Base-by-base conservation (phyloP, 768 basidiomycete species). In the Russula ochroleuca region DNA sequence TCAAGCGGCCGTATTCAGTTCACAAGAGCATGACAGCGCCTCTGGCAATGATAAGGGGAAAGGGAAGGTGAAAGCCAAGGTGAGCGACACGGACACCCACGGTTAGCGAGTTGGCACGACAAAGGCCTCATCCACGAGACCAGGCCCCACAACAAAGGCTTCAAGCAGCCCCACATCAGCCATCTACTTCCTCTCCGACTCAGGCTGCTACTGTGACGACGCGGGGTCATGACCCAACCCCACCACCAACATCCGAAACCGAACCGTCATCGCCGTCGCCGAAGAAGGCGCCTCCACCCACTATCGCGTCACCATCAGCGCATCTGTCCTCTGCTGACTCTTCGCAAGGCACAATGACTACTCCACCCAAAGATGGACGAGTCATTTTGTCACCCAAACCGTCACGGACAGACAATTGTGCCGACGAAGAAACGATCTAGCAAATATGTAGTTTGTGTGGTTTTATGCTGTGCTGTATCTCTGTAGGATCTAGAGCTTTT, bases 1-100 rank as follows among this genome's bases (percentile, higher is more conserved):
- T 67, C 86, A 89, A 70, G 86, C 88, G 3, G 85, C 85, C 21
- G 67, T 62, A 19, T 68, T 81, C 72, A 73, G 76, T 72, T 71
- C 78, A 68, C 65, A 77, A 69, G 70, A 77, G 65, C 70, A 59
- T 19, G 67, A 60, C 8, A 41, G 33, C 45, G 57, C 37, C n/a
- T 54, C 67, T 15, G 40, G 49, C 28, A 66, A 68, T 61, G 63
- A 48, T 66, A 70, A 37, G 58, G 62, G 15, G 56, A 68, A 55
- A 61, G 67, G 15, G 45, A 58, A 67, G 47, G 57, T 47, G 40
- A 69, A 66, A 38, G 56, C 35, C 23, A 67, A 57, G 49, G 64
- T 17, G 31, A 28, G 41, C 21, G 53, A 50, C 23, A 23, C 11
- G 33, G n/a, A 31, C 31, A 8, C 31, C 28, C n/a, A 14, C 48